A percentile compares a stretch with the other conserved stretches of the same genome.
These are phyloP conservation scores for Panicum virgatum DNA, from an alignment of 202 grass and related monocot species.

Conservation along the genomic window DNA sequence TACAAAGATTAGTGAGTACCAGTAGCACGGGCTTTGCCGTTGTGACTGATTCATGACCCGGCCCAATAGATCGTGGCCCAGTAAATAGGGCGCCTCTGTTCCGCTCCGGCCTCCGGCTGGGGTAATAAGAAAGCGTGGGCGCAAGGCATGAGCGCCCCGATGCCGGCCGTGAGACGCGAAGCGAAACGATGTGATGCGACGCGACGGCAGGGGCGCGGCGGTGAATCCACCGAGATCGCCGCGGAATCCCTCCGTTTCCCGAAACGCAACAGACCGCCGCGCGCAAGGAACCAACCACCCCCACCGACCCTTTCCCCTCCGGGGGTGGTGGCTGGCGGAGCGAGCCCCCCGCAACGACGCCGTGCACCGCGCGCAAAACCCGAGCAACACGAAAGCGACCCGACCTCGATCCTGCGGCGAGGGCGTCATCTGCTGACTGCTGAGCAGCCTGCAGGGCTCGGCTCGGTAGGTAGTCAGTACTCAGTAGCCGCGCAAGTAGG, in stretches of 20 bases:
- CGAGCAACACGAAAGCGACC: background rate
- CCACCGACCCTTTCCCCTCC: slow-evolving; percentile 43
- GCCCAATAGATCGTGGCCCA: too few species aligned
- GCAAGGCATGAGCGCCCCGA: too few species aligned
- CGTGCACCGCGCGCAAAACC: slow-evolving; percentile 4
- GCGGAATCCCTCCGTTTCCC: slow-evolving; percentile 8
- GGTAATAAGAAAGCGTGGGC: too few species aligned
- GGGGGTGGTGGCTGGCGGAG: background rate
- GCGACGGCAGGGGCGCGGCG: background rate
- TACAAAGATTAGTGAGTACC: too few species aligned
- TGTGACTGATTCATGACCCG: too few species aligned
- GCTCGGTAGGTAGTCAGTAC: too few species aligned
- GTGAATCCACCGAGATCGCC: background rate
- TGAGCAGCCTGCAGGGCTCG: background rate
- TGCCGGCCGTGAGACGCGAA: too few species aligned
- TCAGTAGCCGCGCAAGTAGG: background rate
- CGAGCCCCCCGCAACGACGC: too few species aligned
- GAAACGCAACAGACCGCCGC: slow-evolving; percentile 38
- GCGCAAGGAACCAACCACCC: slow-evolving; percentile 49
- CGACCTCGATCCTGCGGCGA: background rate
- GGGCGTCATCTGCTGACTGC: background rate
- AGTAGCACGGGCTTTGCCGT: too few species aligned
- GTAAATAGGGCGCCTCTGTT: too few species aligned
- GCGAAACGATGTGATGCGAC: background rate
- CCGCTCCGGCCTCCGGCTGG: too few species aligned